Evolutionary conservation across 495 filamentous ascomycete species (phyloP), one percentile per base, ranked within the genome.

Genomic region (Penicillium desertorum): DNA sequence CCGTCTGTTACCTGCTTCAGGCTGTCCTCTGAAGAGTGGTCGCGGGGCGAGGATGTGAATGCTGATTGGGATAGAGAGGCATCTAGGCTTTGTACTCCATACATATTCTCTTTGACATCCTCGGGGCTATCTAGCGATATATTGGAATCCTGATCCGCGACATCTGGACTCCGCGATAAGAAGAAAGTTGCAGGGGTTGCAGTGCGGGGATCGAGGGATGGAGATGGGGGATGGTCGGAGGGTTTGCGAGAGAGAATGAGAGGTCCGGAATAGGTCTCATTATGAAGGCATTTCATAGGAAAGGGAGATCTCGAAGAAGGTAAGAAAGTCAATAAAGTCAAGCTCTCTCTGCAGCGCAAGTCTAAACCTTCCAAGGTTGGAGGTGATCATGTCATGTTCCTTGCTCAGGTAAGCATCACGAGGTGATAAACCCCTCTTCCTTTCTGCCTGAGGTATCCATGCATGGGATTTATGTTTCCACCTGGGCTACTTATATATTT

Each of bases 61-160:
- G 50, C 57, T 9, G 65, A 58, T 4, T 58, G 62, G 25, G 72
- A 72, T 27, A 83, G 72, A 11, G 80, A 81, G 23, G 83, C 84
- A 47, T 81, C 78, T 14, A 89, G 70, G 58, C 85, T 88, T 61
- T 85, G 79, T 8, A 90, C 83, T 5, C 87, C 86, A 62, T 81
- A 88, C 51, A 75, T 79, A 60, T 75, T 83, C 54, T 79, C 71
- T 56, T 66, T 67, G 22, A 47, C 49, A 29, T 56, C 57, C 8
- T 57, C 65, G 10, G 48, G 43, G 19, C 57, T 63, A 44, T 71
- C 66, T 48, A 62, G 52, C 49, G 62, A 60, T 54, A 62, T 32
- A 46, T 65, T 68, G 57, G 65, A 37, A 30, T 74, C 63, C 42
- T 57, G 50, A 22, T 75, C 69, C 45, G 63, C 60, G 54, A 54